Base-by-base conservation (phyloP, 1,139 yeast species). In the Hyphopichia fennica region DNA sequence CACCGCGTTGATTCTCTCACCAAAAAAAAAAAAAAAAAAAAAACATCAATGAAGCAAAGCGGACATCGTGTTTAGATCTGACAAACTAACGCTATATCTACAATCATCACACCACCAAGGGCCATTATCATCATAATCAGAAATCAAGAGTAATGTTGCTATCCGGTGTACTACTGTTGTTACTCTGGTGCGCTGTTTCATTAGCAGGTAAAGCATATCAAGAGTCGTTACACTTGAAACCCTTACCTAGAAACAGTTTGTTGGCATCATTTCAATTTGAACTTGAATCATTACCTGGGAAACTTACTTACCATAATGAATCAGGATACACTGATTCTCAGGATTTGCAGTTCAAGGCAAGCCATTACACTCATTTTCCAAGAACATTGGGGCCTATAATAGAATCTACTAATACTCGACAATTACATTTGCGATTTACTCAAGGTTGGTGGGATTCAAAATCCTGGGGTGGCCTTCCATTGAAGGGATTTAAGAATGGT, bases 371-470 rank as follows among this genome's bases (percentile, higher is more conserved):
- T 3, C 75, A 81, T 25, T 90, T 93, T 53, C 97, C 99, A 0
- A 77, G 88, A 46, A 73, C 91, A 0, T 66, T 95, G 15, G 93
- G 91, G 1, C 95, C 96, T 31, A 75, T 93, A 6, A 58, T 95
- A 19, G 82, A 79, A 35, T 66, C 76, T 13, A 77, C 96, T 2
- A 74, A 77, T 45, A 79, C 95, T 0, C 71, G 87, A 43, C 93
- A 88, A 52, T 69, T 95, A 40, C 96, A 88, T 60, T 67, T 93
- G 45, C 67, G 97, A 40, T 91, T 95, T 59, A 81, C 95, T 1
- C 96, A 89, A 59, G 99, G 99, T 1, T 87, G 93, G 84, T 93
- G 97, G 95, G 96, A 93, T 56, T 72, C 91, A 0, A 88, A 86
- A 46, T 68, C 77, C 6, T 93, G 97, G 96, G 99, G 99, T 0